These are phyloP conservation scores for Artemisia tridentata DNA, from an alignment of 129 eudicot species.

Conservation along the genomic window DNA sequence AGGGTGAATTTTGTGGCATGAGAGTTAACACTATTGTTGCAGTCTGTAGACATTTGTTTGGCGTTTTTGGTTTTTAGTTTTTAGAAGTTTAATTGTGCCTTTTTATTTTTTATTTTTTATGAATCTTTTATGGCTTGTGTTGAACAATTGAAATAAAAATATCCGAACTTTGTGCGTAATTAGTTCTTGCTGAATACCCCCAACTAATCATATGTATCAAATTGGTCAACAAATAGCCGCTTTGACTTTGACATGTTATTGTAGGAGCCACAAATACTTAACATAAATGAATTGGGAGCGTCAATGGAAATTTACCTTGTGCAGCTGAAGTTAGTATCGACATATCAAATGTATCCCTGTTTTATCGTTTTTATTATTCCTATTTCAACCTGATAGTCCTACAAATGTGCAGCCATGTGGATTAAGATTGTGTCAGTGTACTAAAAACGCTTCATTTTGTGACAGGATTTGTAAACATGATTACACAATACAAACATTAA, in stretches of 20 bases:
- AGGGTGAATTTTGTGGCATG: neutral
- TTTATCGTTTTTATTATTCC: too few relatives aligned
- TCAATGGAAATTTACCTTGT: too few relatives aligned
- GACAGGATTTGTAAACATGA: too few relatives aligned
- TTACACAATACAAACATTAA: too few relatives aligned
- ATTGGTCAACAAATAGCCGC: neutral
- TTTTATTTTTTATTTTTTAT: neutral
- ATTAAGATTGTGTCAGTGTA: too few relatives aligned
- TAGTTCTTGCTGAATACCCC: neutral
- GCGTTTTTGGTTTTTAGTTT: conserved; percentile 15
- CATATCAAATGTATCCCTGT: too few relatives aligned
- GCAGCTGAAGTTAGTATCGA: too few relatives aligned
- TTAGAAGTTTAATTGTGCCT: neutral
- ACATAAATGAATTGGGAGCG: too few relatives aligned
- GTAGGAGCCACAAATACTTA: too few relatives aligned
- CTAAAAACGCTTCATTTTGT: too few relatives aligned
- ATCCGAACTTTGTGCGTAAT: neutral
- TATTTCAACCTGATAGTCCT: too few relatives aligned
- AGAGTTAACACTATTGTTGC: neutral
- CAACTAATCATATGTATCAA: neutral
- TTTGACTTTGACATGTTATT: neutral
- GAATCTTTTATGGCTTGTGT: conserved; percentile 12
- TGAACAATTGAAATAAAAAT: conserved; percentile 3
- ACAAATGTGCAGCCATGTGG: too few relatives aligned
- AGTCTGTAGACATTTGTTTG: conserved; percentile 9